Conservation (phyloP, 1,284 basidiomycete genomes). For the Apiotrichum montevideense region DNA sequence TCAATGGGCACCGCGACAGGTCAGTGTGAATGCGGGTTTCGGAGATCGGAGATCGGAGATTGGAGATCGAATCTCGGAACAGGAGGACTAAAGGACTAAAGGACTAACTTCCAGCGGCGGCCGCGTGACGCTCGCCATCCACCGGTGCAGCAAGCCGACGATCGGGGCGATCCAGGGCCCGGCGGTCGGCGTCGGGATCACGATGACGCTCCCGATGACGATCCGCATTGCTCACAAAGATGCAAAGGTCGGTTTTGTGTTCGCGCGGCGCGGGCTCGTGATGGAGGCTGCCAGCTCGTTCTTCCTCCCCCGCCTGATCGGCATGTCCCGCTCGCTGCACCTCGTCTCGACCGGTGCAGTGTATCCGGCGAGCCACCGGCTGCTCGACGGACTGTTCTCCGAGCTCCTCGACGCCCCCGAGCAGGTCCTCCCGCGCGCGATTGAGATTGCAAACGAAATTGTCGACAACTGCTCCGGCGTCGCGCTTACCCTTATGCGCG, state of each 20-base stretch:
- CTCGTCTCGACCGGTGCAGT: conserved; percentile 12
- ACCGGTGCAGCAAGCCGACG: conserved; percentile 17
- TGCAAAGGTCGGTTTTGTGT: conserved; percentile 17
- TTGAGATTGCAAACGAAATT: conserved; percentile 12
- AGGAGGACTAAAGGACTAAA: no score
- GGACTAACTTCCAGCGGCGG: conserved; percentile 7
- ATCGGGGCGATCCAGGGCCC: conserved; percentile 15
- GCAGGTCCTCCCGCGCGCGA: conserved; percentile 11
- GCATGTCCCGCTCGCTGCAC: conserved; percentile 3
- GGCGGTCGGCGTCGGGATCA: conserved; percentile 17
- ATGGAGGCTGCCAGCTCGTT: conserved; percentile 15
- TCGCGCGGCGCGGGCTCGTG: conserved; percentile 17
- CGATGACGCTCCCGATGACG: conserved; percentile 15
- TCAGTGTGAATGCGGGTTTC: neutral
- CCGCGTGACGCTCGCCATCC: conserved; percentile 11
- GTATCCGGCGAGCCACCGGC: conserved; percentile 6
- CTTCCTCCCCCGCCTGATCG: conserved; percentile 18
- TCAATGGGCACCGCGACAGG: conserved; percentile 15
- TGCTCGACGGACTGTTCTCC: conserved; percentile 15
- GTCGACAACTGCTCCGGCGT: conserved; percentile 9
- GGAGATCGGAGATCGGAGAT: no score
- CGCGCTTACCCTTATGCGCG: conserved; percentile 8
- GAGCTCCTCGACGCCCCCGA: conserved; percentile 8
- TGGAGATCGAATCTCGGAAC: no score
- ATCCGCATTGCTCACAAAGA: conserved; percentile 16